Base-by-base conservation (phyloP, 1,139 yeast genomes). In the Geotrichum carabidarum region DNA sequence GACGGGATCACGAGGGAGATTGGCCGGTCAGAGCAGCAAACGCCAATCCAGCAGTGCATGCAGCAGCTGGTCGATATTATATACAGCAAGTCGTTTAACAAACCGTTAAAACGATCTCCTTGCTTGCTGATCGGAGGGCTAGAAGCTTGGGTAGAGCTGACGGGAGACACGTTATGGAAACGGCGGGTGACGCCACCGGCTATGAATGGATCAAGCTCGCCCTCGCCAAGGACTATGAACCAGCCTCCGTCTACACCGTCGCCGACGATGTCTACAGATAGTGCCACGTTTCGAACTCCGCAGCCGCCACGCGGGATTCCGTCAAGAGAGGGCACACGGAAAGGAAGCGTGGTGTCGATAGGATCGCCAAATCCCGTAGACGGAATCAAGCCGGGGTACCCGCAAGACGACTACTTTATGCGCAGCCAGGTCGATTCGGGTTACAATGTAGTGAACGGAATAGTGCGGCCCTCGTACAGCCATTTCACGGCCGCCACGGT, bases 121-220 rank as follows among this genome's bases (percentile, higher is more conserved):
- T 77, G 84, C 4, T 59, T 86, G 12, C 66, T 88, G n/a, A 67
- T 70, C 4, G 85, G 84, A 12, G 85, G 85, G 0, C 68, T 76
- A 42, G 64, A 68, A 8, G 74, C 74, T 4, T 81, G 85, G 85
- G 59, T 65, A 12, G 66, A 65, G 11, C 65, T 62, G 8, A 74
- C 1, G 63, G 59, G 45, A 35, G 54, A 44, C 31, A 44, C 42
- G 14, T 22, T 54, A 12, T 54, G 59, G 54, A 35, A 46, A 9
- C 49, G 53, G 61, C 67, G 30, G 38, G 47, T 42, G 44, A 36
- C n/a, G 14, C 22, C 18, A 18, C 22, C 18, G 30, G 17, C 17
- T 8, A 32, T 15, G 14, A 27, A 14, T 18, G n/a, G 18, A n/a
- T 37, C 37, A 7, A n/a, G 18, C n/a, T 15, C 43, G 12, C 48